Conservation (phyloP, 331 rosid species). For the Dryas integrifolia region DNA sequence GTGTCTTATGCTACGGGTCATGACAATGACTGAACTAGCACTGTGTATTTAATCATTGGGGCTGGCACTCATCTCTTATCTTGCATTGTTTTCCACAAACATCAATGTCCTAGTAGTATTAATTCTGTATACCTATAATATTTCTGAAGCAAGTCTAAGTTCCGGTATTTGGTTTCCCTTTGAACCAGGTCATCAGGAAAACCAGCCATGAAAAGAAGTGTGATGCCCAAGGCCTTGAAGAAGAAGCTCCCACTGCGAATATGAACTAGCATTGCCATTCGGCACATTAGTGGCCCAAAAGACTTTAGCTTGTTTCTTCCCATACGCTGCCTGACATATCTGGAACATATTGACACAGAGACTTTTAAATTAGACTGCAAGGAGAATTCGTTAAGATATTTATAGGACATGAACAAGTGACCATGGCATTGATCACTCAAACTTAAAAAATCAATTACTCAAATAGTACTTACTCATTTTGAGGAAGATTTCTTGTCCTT, state of each 20-base stretch:
- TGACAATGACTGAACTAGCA: too few relatives aligned
- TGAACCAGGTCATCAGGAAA: constrained; percentile 75
- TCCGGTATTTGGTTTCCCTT: constrained; percentile 79
- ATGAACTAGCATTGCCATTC: constrained; percentile 60
- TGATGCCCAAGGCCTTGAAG: constrained; percentile 84
- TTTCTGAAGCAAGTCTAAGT: constrained; percentile 78
- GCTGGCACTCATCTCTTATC: neutral
- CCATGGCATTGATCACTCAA: neutral
- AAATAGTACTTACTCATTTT: constrained; percentile 65
- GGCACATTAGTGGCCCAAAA: constrained; percentile 78
- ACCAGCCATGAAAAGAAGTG: constrained; percentile 92
- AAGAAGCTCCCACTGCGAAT: constrained; percentile 85
- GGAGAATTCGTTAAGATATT: neutral
- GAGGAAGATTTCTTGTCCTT: constrained; percentile 90
- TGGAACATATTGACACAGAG: constrained; percentile 30
- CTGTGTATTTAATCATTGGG: too few relatives aligned
- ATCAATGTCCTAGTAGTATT: neutral
- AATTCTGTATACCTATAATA: constrained; percentile 63
- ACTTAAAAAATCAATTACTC: neutral
- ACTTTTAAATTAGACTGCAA: constrained; percentile 7
- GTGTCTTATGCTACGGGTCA: too few relatives aligned
- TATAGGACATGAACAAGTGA: constrained; percentile 3
- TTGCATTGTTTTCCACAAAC: neutral
- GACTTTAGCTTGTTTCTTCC: constrained; percentile 93
- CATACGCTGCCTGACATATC: constrained; percentile 97